Base-by-base conservation (phyloP, 108 stramenopile genomes). In the Skeletonema menzelii region DNA sequence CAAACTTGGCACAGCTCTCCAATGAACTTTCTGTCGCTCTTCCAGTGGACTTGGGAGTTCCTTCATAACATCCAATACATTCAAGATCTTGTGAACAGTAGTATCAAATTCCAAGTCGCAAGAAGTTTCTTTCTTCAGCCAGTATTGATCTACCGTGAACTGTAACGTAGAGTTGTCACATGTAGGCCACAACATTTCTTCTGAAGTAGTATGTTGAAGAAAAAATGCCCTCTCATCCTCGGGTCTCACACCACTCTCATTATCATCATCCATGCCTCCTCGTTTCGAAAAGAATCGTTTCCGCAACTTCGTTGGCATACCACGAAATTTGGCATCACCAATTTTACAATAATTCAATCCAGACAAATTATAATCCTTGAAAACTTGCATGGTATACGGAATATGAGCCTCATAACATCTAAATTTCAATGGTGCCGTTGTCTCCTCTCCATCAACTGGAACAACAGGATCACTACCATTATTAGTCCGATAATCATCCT, bases 331-430 rank as follows among this genome's bases (percentile, higher is more conserved):
- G 8, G 78, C 87, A 13, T 77, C 63, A 8, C 78, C 67, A 34
- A 95, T 65, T 65, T 91, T 89, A 35, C 93, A 75, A 66, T 91
- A 95, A 8, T 85, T 75, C 89, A 93, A 84, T 6, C 94, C 94
- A 4, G 94, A 84, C 59, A 95, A 57, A 53, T 83, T 83, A 42
- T 70, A 77, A 80, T 83, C 79, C 59, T 95, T 95, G 72, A 95
- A 95, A 47, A 95, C 88, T 59, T 95, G 94, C 91, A 95, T 95
- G 0, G 92, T 92, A 76, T 91, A 95, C 1, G 94, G 94, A 53
- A 95, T 95, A 59, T 95, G 94, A 27, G 91, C 94, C 67, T 95
- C 94, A 56, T 95, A 95, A 65, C 91, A 95, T 70, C 89, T 84
- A 62, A 93, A 93, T 56, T 67, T 76, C 38, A 95, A 73, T 4